phyloP scores from a whole-genome alignment of 441 rosid genomes.

The Manihot esculenta region DNA sequence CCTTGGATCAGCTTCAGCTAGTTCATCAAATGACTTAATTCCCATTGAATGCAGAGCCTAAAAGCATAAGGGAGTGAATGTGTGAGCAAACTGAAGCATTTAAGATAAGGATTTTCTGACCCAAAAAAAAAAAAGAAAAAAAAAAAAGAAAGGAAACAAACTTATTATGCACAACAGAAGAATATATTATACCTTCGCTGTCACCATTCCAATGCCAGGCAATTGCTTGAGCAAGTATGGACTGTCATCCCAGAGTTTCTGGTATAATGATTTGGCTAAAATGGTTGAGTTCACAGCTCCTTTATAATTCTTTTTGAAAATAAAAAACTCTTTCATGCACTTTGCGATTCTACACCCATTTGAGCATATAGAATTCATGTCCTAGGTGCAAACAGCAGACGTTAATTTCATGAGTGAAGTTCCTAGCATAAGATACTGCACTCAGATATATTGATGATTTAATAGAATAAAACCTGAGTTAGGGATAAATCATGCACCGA shows the following conservation, averaged over 20 bases:
- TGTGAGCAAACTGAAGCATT: not conserved
- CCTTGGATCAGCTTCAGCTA: slow-evolving; percentile 93
- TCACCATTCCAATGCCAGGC: slow-evolving; percentile 98
- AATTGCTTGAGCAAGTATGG: slow-evolving; percentile 90
- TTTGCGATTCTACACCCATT: slow-evolving; percentile 84
- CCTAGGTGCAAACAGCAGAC: slow-evolving; percentile 49
- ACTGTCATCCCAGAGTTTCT: slow-evolving; percentile 97
- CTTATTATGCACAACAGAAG: not conserved
- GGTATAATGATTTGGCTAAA: slow-evolving; percentile 86
- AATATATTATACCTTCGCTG: slow-evolving; percentile 73
- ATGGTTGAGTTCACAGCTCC: slow-evolving; percentile 74
- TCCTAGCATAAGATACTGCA: slow-evolving; percentile 22
- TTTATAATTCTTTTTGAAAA: slow-evolving; percentile 73
- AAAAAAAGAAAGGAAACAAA: not conserved
- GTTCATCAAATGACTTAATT: slow-evolving; percentile 75
- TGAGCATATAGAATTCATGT: slow-evolving; percentile 75
- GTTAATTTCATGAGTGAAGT: slow-evolving; percentile 24
- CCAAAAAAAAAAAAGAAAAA: not conserved
- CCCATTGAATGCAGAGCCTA: slow-evolving; percentile 96
- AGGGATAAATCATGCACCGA: slow-evolving; percentile 80
- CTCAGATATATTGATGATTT: slow-evolving; percentile 6
- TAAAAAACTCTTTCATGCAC: slow-evolving; percentile 95
- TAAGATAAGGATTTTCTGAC: not conserved
- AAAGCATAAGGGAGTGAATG: slow-evolving; percentile 11
- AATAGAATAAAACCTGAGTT: slow-evolving; percentile 62